Evolutionary conservation across 2,329 filamentous ascomycete genomes (phyloP).

Genomic region (Alternaria arborescens): DNA sequence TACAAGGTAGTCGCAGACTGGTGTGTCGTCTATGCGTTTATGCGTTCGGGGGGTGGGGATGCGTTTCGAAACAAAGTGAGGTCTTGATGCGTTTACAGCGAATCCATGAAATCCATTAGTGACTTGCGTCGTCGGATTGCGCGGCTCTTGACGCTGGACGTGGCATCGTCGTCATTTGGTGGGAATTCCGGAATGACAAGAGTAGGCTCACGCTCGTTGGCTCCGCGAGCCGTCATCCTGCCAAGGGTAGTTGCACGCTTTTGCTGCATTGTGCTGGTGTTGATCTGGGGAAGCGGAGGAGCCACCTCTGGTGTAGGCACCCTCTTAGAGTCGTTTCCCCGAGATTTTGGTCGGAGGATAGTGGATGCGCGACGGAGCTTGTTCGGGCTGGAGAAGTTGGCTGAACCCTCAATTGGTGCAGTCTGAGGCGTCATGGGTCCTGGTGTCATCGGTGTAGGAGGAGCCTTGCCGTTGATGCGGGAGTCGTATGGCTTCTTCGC

Average conservation of each 20-base stretch:
- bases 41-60: constrained; percentile 13
- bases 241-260: constrained; percentile 26
- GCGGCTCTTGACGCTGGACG: constrained; percentile 35
- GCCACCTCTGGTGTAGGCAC: constrained; percentile 35
- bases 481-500: constrained; percentile 45
- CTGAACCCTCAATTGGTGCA: constrained; percentile 37
- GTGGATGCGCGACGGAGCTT: constrained; percentile 45
- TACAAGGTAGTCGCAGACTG: constrained; percentile 10
- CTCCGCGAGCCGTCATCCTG: constrained; percentile 46
- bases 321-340: constrained; percentile 21
- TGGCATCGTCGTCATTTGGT: constrained; percentile 20
- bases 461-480: constrained; percentile 35
- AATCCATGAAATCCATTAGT: constrained; percentile 46
- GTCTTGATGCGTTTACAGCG: constrained; percentile 20
- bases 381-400: constrained; percentile 30
- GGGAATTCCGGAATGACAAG: constrained; percentile 47
- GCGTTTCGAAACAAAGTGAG: constrained; percentile 29
- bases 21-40: constrained; percentile 20
- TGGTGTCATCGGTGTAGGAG: constrained; percentile 38
- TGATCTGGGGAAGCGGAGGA: constrained; percentile 32
- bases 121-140: constrained; percentile 49
- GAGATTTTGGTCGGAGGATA: constrained; percentile 39
- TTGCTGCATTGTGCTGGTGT: constrained; percentile 23
- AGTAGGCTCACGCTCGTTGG: constrained; percentile 47
- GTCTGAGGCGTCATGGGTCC: constrained; percentile 45